Base-by-base conservation (phyloP, 202 grass and related monocot genomes). In the Dendrocalamus latiflorus region DNA sequence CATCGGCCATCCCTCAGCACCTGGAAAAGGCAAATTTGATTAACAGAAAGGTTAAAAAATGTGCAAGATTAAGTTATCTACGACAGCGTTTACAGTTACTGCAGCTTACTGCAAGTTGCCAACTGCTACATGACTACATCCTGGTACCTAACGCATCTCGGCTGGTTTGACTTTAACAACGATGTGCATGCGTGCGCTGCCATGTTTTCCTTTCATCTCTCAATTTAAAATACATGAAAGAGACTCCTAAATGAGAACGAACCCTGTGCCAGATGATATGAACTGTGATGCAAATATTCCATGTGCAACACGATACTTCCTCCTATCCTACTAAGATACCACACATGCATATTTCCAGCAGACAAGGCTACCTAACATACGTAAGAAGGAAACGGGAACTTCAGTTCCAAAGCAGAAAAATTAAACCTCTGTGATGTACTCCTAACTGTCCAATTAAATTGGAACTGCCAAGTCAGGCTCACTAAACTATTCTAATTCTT, bases 1-100 rank as follows among this genome's bases (percentile, higher is more conserved):
- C 96, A 99, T 41, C 83, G 61, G 44, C 93, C 96, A 83, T 94
- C 93, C 86, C 96, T 93, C 7, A 99, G 85, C 9, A 99, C 93
- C 95, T 98, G 70, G 1, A 75, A 83, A 26, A 44, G 11, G 22
- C 9, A 83, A 11, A 18, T 53, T 55, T 9, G 34, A 20, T 48
- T 37, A 57, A 77, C 38, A 64, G 2, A 42, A 49, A 9, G 12
- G 1, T 28, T 48, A 39, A 7, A 47, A 21, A 7, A 0, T 0
- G 1, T 38, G 14, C 3, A 21, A 43, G 36, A 68, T 6, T n/a
- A n/a, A n/a, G n/a, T n/a, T 15, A 37, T 15, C 12, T 30, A 0
- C 43, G 3, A 13, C 9, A 41, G 10, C 28, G 36, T 26, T 10
- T 25, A 80, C 38, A 72, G 30, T 56, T 57, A 76, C 18, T 33